Base-by-base conservation (phyloP, 768 basidiomycete genomes). In the Gymnopilus dilepis region DNA sequence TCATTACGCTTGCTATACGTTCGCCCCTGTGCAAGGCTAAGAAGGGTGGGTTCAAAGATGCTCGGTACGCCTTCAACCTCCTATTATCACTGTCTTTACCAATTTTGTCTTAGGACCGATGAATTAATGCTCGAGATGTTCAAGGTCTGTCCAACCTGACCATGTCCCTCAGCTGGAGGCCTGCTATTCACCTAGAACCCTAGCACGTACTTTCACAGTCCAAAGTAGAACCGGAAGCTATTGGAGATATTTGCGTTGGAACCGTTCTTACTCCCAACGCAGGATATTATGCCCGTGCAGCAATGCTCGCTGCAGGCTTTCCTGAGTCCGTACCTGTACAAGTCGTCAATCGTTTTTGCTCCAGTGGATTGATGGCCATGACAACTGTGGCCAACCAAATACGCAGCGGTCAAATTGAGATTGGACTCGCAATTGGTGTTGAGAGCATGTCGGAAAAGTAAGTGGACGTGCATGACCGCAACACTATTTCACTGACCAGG, bases 371-470 rank as follows among this genome's bases (percentile, higher is more conserved):
- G n/a, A 92, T 94, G 89, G 90, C 93, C 12, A 81, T 89, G 30
- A 90, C 89, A 9, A 82, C 83, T 30, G 86, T 94, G 58, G 84
- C 90, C 21, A 94, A 93, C 73, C 85, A 90, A 68, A 86, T 95
- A 50, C 81, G 84, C 15, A 81, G 80, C 11, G 90, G 91, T n/a
- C 89, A 94, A 70, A 91, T 94, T 43, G 84, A 92, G 43, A 79
- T 94, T 56, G 92, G 93, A 2, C 78, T 94, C 17, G 91, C 91
- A 30, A 73, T 93, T 50, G 95, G 93, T n/a, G 83, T 91, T 15
- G 94, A 96, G 74, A 90, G 86, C 74, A 94, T 97, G 94, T 88
- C 88, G 11, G 75, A 85, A 69, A 89, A 89, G 85, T 91, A 72
- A 61, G 84, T 56, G 42, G 8, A 52, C 42, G 13, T 21, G 47